Percentiles rank a stretch among this genome's conserved stretches.
Conservation (phyloP, 2,329 filamentous ascomycete genomes). For the Pezicula rhizophila region DNA sequence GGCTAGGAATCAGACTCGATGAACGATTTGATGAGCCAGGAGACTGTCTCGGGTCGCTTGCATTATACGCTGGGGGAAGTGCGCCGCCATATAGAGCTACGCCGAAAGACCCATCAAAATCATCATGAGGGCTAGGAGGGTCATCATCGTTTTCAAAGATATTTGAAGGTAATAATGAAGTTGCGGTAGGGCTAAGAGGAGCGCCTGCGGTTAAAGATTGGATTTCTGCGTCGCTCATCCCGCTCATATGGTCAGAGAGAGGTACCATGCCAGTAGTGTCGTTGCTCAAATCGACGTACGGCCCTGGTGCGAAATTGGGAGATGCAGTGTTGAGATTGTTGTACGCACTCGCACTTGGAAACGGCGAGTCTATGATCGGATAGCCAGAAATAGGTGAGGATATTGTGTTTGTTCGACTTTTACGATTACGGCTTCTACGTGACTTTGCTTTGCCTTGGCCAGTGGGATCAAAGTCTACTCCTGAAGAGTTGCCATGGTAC, state of each 20-base stretch:
- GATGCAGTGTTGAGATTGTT: constrained; percentile 36
- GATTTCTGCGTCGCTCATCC: constrained; percentile 56
- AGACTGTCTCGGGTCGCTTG: constrained; percentile 46
- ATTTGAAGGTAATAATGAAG: constrained; percentile 65
- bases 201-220: constrained; percentile 57
- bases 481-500: constrained; percentile 27
- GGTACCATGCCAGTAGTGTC: constrained; percentile 25
- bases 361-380: constrained; percentile 26
- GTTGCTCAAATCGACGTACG: constrained; percentile 33
- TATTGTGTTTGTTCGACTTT: constrained; percentile 32
- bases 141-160: constrained; percentile 58
- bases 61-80: constrained; percentile 28
- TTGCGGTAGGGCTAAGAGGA: constrained; percentile 71
- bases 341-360: constrained; percentile 33
- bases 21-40: constrained; percentile 54
- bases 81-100: constrained; percentile 31
- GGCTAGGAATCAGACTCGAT: constrained; percentile 53
- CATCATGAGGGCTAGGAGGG: constrained; percentile 35
- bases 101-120: constrained; percentile 16
- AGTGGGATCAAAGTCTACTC: constrained; percentile 26
- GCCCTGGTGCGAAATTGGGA: constrained; percentile 44
- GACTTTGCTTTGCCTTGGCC: constrained; percentile 27
- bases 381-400: constrained; percentile 23
- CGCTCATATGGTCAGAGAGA: constrained; percentile 28
- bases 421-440: constrained; percentile 31